Percentiles rank a stretch among this genome's conserved stretches.
These are phyloP conservation scores for Chytriomyces confervae DNA, from an alignment of 192 early-diverging fungal genomes.

Conservation along the genomic window DNA sequence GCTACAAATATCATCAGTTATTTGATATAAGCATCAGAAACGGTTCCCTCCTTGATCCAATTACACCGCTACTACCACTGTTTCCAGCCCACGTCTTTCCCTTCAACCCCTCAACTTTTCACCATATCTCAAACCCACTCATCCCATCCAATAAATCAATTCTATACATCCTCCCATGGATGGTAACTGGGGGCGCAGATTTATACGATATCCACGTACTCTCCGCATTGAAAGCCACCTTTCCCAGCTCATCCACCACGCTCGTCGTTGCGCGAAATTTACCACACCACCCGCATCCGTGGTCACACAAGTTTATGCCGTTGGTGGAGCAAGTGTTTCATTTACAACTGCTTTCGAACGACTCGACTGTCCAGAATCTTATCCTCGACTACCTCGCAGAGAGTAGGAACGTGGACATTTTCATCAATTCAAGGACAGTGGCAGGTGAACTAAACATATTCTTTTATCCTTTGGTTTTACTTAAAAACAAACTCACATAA, in stretches of 20 bases:
- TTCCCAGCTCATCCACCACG: background rate
- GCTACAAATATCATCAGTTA: background rate
- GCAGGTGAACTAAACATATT: conserved; percentile 10
- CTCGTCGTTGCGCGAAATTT: conserved; percentile 32
- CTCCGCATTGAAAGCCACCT: background rate
- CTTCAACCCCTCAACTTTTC: conserved; percentile 9
- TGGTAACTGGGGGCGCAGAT: conserved; percentile 48
- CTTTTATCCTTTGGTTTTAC: background rate
- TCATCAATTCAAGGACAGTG: conserved; percentile 36
- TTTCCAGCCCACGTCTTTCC: conserved; percentile 27
- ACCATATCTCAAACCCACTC: background rate
- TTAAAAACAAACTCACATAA: background rate
- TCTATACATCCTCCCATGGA: conserved; percentile 49
- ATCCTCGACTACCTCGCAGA: conserved; percentile 42
- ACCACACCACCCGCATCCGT: conserved; percentile 28
- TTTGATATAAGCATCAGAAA: background rate
- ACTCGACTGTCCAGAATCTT: conserved; percentile 5
- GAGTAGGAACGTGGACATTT: background rate
- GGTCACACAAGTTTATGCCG: conserved; percentile 29
- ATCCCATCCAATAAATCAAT: background rate
- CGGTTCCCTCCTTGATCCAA: conserved; percentile 5
- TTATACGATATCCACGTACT: conserved; percentile 43
- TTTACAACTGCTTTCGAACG: conserved; percentile 44
- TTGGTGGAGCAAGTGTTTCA: conserved; percentile 38
- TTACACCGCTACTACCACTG: conserved; percentile 6